Conservation (phyloP, 306 rosid genomes). For the Herpetospermum pedunculosum region DNA sequence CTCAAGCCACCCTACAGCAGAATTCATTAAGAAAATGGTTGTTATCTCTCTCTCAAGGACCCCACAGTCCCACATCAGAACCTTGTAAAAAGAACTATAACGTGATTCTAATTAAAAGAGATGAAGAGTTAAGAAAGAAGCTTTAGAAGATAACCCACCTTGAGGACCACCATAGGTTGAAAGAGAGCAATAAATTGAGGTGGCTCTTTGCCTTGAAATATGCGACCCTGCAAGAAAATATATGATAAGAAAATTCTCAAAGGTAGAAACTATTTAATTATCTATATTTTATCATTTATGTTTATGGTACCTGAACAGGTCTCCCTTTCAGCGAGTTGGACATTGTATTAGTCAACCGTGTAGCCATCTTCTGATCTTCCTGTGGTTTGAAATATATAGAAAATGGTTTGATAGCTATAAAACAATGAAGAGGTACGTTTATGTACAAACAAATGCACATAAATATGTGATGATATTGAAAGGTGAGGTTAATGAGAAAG, state of each 20-base stretch:
- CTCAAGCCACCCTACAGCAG: conserved; percentile 84
- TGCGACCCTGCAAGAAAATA: conserved; percentile 63
- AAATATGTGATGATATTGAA: neutral
- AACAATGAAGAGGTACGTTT: neutral
- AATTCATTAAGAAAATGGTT: conserved; percentile 4
- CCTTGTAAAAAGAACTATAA: neutral
- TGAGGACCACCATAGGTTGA: conserved; percentile 89
- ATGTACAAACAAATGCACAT: neutral
- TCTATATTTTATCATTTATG: neutral
- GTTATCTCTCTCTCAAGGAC: neutral
- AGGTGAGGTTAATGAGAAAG: neutral
- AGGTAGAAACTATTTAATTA: neutral
- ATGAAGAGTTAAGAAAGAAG: conserved; percentile 5
- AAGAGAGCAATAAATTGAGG: conserved; percentile 85
- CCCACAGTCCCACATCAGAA: conserved; percentile 7
- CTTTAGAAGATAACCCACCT: conserved; percentile 38
- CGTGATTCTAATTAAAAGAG: neutral
- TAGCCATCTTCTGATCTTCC: conserved; percentile 92
- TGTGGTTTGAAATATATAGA: conserved; percentile 21
- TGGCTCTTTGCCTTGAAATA: conserved; percentile 85
- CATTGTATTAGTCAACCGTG: conserved; percentile 78
- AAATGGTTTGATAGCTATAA: neutral
- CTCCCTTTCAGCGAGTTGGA: conserved; percentile 92
- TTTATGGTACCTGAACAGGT: conserved; percentile 79
- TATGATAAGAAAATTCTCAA: neutral